Conservation (phyloP, 768 basidiomycete species). For the Pleurotus citrinopileatus region DNA sequence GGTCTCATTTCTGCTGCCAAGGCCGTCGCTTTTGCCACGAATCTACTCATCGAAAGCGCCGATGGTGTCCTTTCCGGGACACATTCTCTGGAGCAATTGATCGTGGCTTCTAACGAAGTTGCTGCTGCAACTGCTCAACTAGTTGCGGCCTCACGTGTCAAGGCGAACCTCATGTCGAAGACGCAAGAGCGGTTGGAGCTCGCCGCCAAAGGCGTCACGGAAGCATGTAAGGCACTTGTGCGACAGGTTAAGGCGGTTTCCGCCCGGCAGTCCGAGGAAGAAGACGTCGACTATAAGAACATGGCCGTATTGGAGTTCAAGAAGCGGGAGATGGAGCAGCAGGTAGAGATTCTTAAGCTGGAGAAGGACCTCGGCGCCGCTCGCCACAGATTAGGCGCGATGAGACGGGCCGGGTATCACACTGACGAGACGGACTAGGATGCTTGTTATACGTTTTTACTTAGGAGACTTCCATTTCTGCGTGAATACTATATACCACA, state of each 20-base stretch:
- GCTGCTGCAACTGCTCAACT: conserved; percentile 96
- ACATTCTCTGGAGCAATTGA: conserved; percentile 96
- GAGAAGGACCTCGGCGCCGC: conserved; percentile 94
- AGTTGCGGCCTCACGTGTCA: conserved; percentile 97
- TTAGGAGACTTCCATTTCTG: conserved; percentile 10
- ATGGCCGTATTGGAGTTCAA: conserved; percentile 97
- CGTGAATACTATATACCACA: conserved; percentile 5
- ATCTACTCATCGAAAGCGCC: conserved; percentile 92
- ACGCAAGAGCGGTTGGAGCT: conserved; percentile 95
- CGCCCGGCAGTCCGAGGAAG: conserved; percentile 74
- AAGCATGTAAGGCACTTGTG: conserved; percentile 95
- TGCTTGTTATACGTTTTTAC: conserved; percentile 12
- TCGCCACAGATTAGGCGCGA: conserved; percentile 75
- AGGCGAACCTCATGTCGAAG: conserved; percentile 97
- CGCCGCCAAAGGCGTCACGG: conserved; percentile 96
- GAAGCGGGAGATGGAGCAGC: conserved; percentile 97
- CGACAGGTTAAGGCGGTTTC: conserved; percentile 95
- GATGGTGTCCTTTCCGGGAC: conserved; percentile 97
- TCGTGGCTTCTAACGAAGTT: conserved; percentile 99
- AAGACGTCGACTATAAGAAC: conserved; percentile 84
- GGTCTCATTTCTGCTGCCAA: conserved; percentile 98
- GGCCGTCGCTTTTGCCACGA: conserved; percentile 95
- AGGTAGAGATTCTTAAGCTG: conserved; percentile 95
- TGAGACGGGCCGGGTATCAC: conserved; percentile 89
- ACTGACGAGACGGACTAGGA: conserved; percentile 74